Percentiles rank a stretch among this genome's conserved stretches.
Evolutionary conservation across 2,329 filamentous ascomycete species (phyloP).

Genomic region (Clonostachys solani): DNA sequence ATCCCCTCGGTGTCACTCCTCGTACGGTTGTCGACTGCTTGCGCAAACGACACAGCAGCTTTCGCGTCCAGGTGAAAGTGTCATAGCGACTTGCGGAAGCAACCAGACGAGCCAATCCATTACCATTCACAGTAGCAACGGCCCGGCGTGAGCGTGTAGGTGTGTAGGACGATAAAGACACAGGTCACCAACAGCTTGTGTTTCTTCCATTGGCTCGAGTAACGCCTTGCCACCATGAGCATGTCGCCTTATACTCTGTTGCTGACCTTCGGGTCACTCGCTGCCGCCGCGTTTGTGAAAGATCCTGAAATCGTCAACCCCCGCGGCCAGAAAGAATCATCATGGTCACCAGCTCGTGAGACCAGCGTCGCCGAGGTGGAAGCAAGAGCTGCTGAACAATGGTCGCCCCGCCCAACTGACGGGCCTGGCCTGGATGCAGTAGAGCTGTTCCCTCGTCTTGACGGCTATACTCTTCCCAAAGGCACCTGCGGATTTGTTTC

Average conservation of each 20-base stretch:
- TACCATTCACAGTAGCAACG: too few relatives aligned
- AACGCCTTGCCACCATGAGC: neutral
- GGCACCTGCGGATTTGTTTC: constrained; percentile 23
- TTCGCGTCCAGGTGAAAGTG: too few relatives aligned
- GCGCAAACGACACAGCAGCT: too few relatives aligned
- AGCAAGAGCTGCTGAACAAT: constrained; percentile 19
- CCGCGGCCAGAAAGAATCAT: constrained; percentile 2
- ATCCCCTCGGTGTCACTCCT: too few relatives aligned
- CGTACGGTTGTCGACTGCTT: too few relatives aligned
- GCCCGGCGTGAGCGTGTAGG: too few relatives aligned
- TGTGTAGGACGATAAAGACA: too few relatives aligned
- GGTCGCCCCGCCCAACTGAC: constrained; percentile 21
- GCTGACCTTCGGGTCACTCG: constrained; percentile 10
- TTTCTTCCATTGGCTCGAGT: too few relatives aligned
- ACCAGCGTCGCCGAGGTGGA: constrained; percentile 3
- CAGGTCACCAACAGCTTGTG: too few relatives aligned
- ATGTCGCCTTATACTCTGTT: constrained; percentile 1
- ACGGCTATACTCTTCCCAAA: constrained; percentile 17
- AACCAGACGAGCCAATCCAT: too few relatives aligned
- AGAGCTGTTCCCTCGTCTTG: constrained; percentile 15
- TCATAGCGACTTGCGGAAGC: too few relatives aligned
- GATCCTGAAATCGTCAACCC: neutral
- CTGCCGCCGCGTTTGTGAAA: constrained; percentile 12
- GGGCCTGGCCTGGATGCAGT: constrained; percentile 20
- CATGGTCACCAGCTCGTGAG: constrained; percentile 1